Conservation (phyloP, 2,329 filamentous ascomycete genomes). For the Grosmannia clavigera region DNA sequence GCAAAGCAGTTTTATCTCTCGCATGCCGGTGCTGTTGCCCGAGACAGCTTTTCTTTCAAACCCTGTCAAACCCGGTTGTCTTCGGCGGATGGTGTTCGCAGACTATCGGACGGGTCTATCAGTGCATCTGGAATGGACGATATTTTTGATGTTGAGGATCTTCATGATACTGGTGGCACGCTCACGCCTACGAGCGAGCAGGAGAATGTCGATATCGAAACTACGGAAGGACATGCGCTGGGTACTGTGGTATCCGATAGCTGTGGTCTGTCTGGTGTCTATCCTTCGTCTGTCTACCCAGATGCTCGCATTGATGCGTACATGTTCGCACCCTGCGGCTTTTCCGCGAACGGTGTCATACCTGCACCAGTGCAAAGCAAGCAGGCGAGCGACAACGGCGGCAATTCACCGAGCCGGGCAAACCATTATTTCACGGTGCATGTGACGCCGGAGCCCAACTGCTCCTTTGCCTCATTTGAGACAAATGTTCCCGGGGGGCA, state of each 20-base stretch:
- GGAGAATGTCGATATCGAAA: constrained; percentile 47
- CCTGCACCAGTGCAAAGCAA: constrained; percentile 55
- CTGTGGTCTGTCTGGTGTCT: constrained; percentile 82
- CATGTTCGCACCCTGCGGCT: constrained; percentile 91
- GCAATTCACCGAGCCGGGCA: constrained; percentile 33
- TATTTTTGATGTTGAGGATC: constrained; percentile 69
- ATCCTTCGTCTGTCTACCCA: constrained; percentile 75
- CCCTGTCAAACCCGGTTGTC: constrained; percentile 23
- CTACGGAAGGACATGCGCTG: constrained; percentile 86
- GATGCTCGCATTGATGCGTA: constrained; percentile 93
- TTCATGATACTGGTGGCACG: constrained; percentile 42
- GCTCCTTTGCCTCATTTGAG: constrained; percentile 96
- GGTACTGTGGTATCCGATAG: constrained; percentile 84
- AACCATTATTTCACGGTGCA: constrained; percentile 94
- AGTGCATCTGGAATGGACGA: constrained; percentile 38
- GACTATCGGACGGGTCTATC: constrained; percentile 38
- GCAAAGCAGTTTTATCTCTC: constrained; percentile 59
- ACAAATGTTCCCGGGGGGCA: constrained; percentile 90
- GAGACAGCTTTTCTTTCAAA: constrained; percentile 38
- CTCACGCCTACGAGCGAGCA: constrained; percentile 45
- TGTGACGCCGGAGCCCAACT: constrained; percentile 92
- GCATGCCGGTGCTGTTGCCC: constrained; percentile 78
- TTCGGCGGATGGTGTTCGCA: constrained; percentile 43
- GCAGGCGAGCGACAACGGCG: constrained; percentile 25
- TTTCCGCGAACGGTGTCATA: constrained; percentile 92